These are phyloP conservation scores for Colletotrichum tamarilloi DNA, from an alignment of 2,329 filamentous ascomycete genomes.

Conservation along the genomic window DNA sequence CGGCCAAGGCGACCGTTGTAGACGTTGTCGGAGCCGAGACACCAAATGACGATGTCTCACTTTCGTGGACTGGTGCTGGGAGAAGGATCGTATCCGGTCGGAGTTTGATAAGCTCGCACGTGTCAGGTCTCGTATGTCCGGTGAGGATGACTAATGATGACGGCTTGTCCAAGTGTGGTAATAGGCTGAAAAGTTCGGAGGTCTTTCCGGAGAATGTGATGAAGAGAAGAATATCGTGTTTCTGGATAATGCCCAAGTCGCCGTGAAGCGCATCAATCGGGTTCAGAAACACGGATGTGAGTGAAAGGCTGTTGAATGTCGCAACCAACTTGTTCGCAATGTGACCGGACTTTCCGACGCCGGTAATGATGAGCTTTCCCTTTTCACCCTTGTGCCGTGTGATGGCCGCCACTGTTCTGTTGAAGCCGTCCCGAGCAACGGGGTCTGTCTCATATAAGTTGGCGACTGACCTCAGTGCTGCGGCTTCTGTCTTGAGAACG, in stretches of 20 bases:
- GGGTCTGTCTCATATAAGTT: constrained; percentile 78
- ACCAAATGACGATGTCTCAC: constrained; percentile 84
- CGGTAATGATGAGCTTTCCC: constrained; percentile 86
- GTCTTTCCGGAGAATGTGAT: constrained; percentile 94
- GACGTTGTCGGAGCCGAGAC: constrained; percentile 90
- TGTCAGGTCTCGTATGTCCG: constrained; percentile 72
- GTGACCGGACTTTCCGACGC: constrained; percentile 93
- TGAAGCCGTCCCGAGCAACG: constrained; percentile 75
- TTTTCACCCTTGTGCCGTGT: constrained; percentile 66
- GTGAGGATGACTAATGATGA: constrained; percentile 84
- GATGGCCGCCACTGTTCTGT: constrained; percentile 77
- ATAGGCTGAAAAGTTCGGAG: constrained; percentile 79
- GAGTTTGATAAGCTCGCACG: constrained; percentile 75
- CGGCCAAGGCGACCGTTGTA: constrained; percentile 87
- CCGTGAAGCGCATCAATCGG: constrained; percentile 93
- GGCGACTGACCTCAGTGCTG: constrained; percentile 80
- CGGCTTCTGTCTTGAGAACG: constrained; percentile 87
- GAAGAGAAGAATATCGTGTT: constrained; percentile 82
- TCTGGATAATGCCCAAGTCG: constrained; percentile 83
- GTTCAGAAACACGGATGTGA: constrained; percentile 85
- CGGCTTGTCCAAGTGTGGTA: constrained; percentile 78
- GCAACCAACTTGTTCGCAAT: constrained; percentile 91
- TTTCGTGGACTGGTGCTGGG: constrained; percentile 85
- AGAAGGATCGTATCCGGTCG: constrained; percentile 78
- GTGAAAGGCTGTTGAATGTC: constrained; percentile 89